Percentiles rank a stretch among this genome's conserved stretches.
These are phyloP conservation scores for Lactarius indigo DNA, from an alignment of 768 basidiomycete genomes.

Conservation along the genomic window DNA sequence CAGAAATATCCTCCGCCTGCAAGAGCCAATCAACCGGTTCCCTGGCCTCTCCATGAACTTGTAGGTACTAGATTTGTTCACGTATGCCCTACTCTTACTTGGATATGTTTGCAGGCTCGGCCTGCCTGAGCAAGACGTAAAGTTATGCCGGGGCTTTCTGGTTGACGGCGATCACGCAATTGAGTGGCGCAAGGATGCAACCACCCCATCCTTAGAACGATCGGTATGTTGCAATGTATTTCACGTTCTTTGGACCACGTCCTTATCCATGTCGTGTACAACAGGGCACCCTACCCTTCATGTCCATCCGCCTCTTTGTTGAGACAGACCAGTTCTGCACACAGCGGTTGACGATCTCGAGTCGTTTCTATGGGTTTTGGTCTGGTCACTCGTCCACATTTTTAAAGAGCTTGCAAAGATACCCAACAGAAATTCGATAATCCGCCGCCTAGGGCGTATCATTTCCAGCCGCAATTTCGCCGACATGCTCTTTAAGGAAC, in stretches of 20 bases:
- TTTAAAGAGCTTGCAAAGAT: not conserved
- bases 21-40: not conserved
- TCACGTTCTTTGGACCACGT: too few species aligned
- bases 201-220: not conserved
- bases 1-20: not conserved
- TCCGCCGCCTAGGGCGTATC: not conserved
- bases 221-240: not conserved
- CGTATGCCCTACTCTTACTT: not conserved
- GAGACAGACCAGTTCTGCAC: not conserved
- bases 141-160: not conserved
- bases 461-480: not conserved
- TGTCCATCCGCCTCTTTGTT: not conserved
- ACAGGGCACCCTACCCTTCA: slow-evolving; percentile 1
- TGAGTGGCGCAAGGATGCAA: not conserved
- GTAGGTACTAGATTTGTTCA: not conserved
- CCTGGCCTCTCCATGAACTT: not conserved
- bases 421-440: not conserved
- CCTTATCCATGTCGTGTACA: too few species aligned
- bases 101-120: not conserved
- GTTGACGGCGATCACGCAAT: not conserved
- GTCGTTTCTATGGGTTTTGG: not conserved
- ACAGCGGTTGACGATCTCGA: slow-evolving; percentile 1
- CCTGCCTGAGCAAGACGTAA: not conserved
- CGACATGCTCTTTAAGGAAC: not conserved
- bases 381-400: not conserved